Base-by-base conservation (phyloP, 164 flowering plant genomes). In the Brasenia schreberi region DNA sequence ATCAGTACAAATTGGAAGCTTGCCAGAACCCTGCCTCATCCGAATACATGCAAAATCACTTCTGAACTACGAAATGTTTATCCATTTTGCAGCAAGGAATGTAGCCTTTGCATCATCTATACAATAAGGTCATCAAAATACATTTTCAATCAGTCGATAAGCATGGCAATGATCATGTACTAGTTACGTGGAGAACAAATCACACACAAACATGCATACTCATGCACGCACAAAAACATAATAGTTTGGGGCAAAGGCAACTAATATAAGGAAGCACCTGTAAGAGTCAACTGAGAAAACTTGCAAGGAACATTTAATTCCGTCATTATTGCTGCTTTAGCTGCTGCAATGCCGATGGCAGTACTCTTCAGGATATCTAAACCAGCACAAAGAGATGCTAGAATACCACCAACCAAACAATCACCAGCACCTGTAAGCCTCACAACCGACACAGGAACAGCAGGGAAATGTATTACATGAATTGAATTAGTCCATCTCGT, bases 401-500 rank as follows among this genome's bases (percentile, higher is more conserved):
- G 70, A 33, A 76, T 69, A 42, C 97, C 99, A 62, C 99, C 99
- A 66, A 91, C 99, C 75, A 94, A 83, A 76, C 97, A 91, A 81
- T 23, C 27, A 23, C 27, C 27, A 23, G 27, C 27, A 23, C 27
- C 27, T 23, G 27, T 23, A 23, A 23, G 27, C 27, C 27, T 23
- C 27, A 23, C 27, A 23, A 23, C 27, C 27, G 27, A 23, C 27
- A 23, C 27, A 23, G 27, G 27, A 23, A 23, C 27, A 23, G 27
- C 0, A 23, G 27, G 27, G 27, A 23, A 23, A 23, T 23, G 27
- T 23, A 23, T 23, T 2, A 23, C 27, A 23, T 23, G 27, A 23
- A 23, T 23, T 23, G 27, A 23, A 23, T 23, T 23, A 23, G 27
- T 23, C 27, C 27, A 23, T 23, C 27, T 23, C 2, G 27, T 23